phyloP scores from a whole-genome alignment of 306 rosid genomes.

The Vigna unguiculata region DNA sequence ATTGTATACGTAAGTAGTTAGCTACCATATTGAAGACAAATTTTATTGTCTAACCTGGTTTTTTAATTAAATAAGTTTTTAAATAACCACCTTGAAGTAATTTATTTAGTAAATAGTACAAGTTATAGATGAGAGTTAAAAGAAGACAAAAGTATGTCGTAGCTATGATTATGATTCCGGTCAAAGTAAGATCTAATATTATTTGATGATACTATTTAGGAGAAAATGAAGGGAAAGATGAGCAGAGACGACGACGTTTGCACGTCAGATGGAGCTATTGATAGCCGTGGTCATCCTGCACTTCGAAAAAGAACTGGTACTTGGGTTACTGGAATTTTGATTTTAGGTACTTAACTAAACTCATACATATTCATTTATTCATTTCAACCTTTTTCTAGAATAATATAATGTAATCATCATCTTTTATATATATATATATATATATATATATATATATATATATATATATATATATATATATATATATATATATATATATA shows the following conservation, averaged over 20 bases:
- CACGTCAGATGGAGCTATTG: constrained; percentile 69
- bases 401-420: too few relatives aligned
- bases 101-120: background rate
- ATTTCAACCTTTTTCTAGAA: too few relatives aligned
- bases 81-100: background rate
- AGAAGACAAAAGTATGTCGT: background rate
- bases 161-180: background rate
- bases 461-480: too few relatives aligned
- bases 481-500: too few relatives aligned
- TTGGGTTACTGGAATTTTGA: constrained; percentile 67
- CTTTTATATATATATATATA: too few relatives aligned
- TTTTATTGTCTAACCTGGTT: background rate
- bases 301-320: constrained; percentile 57
- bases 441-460: too few relatives aligned
- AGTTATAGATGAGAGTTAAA: background rate
- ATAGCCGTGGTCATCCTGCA: constrained; percentile 70
- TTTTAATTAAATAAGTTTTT: background rate
- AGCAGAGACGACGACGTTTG: constrained; percentile 30
- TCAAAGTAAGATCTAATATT: background rate
- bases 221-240: constrained; percentile 19
- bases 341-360: constrained; percentile 52
- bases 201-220: constrained; percentile 41
- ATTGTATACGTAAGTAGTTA: background rate
- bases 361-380: background rate
- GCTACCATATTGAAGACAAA: background rate